These are phyloP conservation scores for Penstemon davidsonii DNA, from an alignment of 257 asterid species.

Conservation along the genomic window DNA sequence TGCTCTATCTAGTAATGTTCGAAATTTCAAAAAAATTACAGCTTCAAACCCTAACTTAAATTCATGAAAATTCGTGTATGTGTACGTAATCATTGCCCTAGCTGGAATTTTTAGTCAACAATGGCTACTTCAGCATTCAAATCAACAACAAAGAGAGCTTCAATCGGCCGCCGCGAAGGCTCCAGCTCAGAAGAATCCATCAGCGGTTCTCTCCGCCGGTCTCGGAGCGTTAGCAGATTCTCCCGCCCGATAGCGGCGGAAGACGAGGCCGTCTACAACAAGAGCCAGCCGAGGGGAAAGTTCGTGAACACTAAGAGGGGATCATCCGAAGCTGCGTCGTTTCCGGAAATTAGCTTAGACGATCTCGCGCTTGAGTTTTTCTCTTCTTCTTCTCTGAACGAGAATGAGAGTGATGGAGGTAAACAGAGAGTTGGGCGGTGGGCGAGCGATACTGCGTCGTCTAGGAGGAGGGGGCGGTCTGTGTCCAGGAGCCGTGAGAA, in stretches of 20 bases:
- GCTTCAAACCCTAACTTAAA: conserved; percentile 7
- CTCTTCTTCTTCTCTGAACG: conserved; percentile 44
- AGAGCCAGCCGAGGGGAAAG: conserved; percentile 54
- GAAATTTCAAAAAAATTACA: background rate
- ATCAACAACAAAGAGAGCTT: conserved; percentile 60
- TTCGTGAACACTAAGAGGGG: conserved; percentile 82
- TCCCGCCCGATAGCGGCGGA: conserved; percentile 40
- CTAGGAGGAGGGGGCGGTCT: conserved; percentile 75
- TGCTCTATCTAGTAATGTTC: background rate
- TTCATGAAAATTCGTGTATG: too few species aligned
- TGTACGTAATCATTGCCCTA: too few species aligned
- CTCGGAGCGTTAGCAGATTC: conserved; percentile 46
- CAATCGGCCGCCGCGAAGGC: conserved; percentile 38
- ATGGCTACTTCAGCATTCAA: conserved; percentile 94
- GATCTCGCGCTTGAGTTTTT: conserved; percentile 79
- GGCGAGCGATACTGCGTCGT: conserved; percentile 84
- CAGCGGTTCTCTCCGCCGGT: conserved; percentile 45
- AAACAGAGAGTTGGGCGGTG: conserved; percentile 63
- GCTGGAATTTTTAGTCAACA: background rate
- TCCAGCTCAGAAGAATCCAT: conserved; percentile 42
- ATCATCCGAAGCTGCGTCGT: conserved; percentile 35
- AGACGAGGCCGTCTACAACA: conserved; percentile 35
- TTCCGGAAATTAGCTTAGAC: conserved; percentile 79
- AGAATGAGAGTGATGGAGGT: conserved; percentile 40
- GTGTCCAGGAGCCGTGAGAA: conserved; percentile 52